Evolutionary conservation across 169 alveolate species (phyloP), one percentile per base, ranked within the genome.

Genomic region (Eimeria necatrix): DNA sequence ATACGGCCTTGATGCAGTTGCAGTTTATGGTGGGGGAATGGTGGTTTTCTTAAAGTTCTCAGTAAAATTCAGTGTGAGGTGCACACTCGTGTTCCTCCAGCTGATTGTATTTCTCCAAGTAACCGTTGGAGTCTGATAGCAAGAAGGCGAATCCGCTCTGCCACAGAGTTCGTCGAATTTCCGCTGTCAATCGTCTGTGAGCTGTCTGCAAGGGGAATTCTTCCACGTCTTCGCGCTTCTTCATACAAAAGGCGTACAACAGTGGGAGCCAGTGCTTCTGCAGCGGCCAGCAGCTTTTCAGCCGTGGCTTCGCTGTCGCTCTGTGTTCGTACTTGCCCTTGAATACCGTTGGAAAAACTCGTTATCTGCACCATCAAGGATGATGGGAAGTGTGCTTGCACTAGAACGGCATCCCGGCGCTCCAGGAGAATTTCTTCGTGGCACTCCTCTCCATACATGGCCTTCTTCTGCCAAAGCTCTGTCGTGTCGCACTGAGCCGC

Each of bases 251-350:
- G 86, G 51, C 86, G 59, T 16, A 74, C 86, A 12, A 74, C 86
- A 32, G 61, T 41, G 61, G 86, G 86, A 32, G 86, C 86, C 86
- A 74, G 53, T 24, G 86, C 59, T 46, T 74, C 86, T 22, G 86
- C 32, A 4, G 56, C 86, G 22, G 86, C 86, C 59, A 74, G 59
- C 61, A 74, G 86, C 32, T 18, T 74, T 5, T 8, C 86, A 74
- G 86, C 59, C 9, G 61, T 46, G 51, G 59, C 59, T 14, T 7
- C 26, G 20, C 14, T 12, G 53, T 56, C 22, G 86, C 61, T 26
- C 59, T 59, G 4, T 14, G 70, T 59, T 14, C 70, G 24, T 59
- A 4, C 20, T 59, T 16, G 24, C 20, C 70, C 70, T 3, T 14
- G 3, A 59, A 20, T 20, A 20, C 70, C 20, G 70, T 59, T 14